A percentile compares a stretch with the other conserved stretches of the same genome.
Conservation (phyloP, 768 basidiomycete genomes). For the Russula brevipes region DNA sequence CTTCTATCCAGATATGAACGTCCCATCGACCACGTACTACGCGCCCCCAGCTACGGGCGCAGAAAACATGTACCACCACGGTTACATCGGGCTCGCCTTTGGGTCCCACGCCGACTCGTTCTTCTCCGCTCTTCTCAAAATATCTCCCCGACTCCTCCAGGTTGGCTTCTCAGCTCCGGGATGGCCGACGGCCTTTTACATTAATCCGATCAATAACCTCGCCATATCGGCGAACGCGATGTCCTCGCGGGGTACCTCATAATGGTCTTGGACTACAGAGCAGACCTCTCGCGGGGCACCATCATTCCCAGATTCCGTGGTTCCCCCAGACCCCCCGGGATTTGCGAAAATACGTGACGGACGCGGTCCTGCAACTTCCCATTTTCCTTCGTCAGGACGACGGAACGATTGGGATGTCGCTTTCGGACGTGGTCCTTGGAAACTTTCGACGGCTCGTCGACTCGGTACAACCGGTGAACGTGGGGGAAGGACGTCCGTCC, state of each 20-base stretch:
- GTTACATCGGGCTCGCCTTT: constrained; percentile 17
- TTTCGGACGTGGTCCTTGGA: constrained; percentile 20
- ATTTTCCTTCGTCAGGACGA: constrained; percentile 24
- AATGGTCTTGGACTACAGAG: constrained; percentile 22
- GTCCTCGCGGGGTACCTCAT: constrained; percentile 18
- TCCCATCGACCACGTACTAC: background rate
- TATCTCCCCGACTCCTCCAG: constrained; percentile 13
- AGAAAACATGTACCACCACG: constrained; percentile 16
- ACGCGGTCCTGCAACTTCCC: constrained; percentile 21
- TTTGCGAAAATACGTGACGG: constrained; percentile 21
- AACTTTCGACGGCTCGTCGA: constrained; percentile 21
- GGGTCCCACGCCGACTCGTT: constrained; percentile 13
- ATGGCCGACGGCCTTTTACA: constrained; percentile 19
- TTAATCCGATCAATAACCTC: constrained; percentile 4
- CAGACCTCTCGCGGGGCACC: constrained; percentile 9
- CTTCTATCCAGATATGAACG: background rate
- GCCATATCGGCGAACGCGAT: constrained; percentile 15
- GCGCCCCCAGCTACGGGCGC: constrained; percentile 6
- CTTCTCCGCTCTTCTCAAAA: constrained; percentile 10
- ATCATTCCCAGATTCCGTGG: constrained; percentile 23
- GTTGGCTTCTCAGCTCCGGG: constrained; percentile 19
- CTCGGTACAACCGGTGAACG: constrained; percentile 13
- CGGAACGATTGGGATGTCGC: constrained; percentile 21
- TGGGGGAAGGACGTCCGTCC: constrained; percentile 24
- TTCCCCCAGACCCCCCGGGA: constrained; percentile 21